A percentile compares a stretch with the other conserved stretches of the same genome.
These are phyloP conservation scores for Polychaeton citri DNA, from an alignment of 2,329 filamentous ascomycete genomes.

Conservation along the genomic window DNA sequence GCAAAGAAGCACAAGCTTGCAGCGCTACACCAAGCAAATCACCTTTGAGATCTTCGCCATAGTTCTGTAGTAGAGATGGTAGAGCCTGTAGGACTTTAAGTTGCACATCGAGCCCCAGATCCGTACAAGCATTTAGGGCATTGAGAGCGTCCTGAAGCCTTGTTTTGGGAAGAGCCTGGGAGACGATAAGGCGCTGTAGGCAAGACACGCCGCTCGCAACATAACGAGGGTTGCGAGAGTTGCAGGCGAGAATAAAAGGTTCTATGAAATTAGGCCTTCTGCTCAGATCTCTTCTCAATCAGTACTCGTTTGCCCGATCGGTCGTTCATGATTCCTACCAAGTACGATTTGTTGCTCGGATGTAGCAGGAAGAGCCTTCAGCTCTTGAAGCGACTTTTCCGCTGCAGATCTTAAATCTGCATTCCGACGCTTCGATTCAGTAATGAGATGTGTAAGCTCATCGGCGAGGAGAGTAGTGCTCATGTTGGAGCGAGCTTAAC, in stretches of 20 bases:
- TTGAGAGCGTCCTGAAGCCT: conserved; percentile 78
- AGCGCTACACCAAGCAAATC: conserved; percentile 69
- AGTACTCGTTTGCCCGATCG: conserved; percentile 5
- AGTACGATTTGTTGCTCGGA: conserved; percentile 65
- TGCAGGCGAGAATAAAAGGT: conserved; percentile 86
- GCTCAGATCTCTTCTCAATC: conserved; percentile 54
- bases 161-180: conserved; percentile 62
- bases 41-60: conserved; percentile 65
- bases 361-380: conserved; percentile 60
- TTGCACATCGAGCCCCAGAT: conserved; percentile 68
- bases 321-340: conserved; percentile 33
- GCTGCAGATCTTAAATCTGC: conserved; percentile 80
- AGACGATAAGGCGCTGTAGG: conserved; percentile 75
- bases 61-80: conserved; percentile 81
- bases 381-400: conserved; percentile 82
- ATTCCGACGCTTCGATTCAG: conserved; percentile 87
- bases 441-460: conserved; percentile 17
- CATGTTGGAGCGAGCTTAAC: too few relatives aligned
- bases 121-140: conserved; percentile 70
- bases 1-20: conserved; percentile 82
- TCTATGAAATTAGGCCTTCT: conserved; percentile 74
- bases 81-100: conserved; percentile 90
- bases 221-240: conserved; percentile 80
- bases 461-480: conserved; percentile 17
- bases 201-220: conserved; percentile 78